A percentile compares a stretch with the other conserved stretches of the same genome.
These are phyloP conservation scores for Zygoascus meyerae DNA, from an alignment of 1,139 yeast species.

Conservation along the genomic window DNA sequence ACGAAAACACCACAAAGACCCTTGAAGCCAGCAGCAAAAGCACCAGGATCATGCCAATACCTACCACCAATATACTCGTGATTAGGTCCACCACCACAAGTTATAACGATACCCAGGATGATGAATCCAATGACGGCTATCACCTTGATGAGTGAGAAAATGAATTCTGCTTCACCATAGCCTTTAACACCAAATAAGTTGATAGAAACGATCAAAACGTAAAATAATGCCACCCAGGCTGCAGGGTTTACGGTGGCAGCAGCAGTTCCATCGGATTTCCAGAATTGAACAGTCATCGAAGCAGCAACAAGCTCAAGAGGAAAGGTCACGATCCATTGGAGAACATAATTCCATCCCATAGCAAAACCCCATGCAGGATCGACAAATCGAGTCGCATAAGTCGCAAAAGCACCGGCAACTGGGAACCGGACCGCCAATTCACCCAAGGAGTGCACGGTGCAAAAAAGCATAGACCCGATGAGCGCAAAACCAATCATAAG, in stretches of 20 bases:
- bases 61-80: slow-evolving; percentile 57
- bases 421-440: slow-evolving; percentile 79
- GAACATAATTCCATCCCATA: slow-evolving; percentile 73
- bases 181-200: slow-evolving; percentile 66
- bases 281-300: slow-evolving; percentile 59
- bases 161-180: slow-evolving; percentile 66
- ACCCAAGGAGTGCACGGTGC: slow-evolving; percentile 78
- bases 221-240: slow-evolving; percentile 62
- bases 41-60: slow-evolving; percentile 60
- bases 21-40: slow-evolving; percentile 61
- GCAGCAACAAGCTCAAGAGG: slow-evolving; percentile 78
- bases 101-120: slow-evolving; percentile 55
- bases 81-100: slow-evolving; percentile 62
- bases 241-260: slow-evolving; percentile 50
- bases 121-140: slow-evolving; percentile 58
- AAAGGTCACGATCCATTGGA: slow-evolving; percentile 69
- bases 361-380: slow-evolving; percentile 81
- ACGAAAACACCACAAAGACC: slow-evolving; percentile 82
- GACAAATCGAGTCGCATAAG: slow-evolving; percentile 62
- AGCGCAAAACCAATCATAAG: slow-evolving; percentile 66
- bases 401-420: slow-evolving; percentile 71
- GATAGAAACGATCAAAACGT: slow-evolving; percentile 46
- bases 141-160: slow-evolving; percentile 51
- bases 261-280: slow-evolving; percentile 53
- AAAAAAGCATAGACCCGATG: slow-evolving; percentile 64